Base-by-base conservation (phyloP, 2,329 filamentous ascomycete genomes). In the Fusarium fracticaudum region DNA sequence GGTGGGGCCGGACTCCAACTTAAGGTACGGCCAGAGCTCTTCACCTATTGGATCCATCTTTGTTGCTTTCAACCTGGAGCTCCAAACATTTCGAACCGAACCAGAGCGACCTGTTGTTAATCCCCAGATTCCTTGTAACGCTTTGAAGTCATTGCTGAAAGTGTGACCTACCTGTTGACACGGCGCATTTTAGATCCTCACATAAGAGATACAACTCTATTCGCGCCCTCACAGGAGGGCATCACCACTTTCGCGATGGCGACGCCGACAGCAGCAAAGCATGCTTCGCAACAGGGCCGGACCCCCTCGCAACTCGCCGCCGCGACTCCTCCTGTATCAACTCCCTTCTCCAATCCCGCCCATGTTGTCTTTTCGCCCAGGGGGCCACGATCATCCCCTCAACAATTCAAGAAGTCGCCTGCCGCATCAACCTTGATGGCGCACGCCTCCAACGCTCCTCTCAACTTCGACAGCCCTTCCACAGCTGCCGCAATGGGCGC, bases 311-410 rank as follows among this genome's bases (percentile, higher is more conserved):
- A 89, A 74, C 80, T 87, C 65, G 85, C 87, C 6, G 88, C 84
- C 10, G 89, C 88, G 7, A 92, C 90, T 11, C 91, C 91, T 20
- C 90, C 90, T n/a, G 90, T 91, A 31, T 91, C 90, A 41, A 92
- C 90, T 4, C 90, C 90, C 20, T 92, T 92, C 81, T 91, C 89
- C 65, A 87, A 89, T 43, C 84, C 87, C 48, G 85, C 86, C 4
- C 86, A 88, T 59, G 85, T 86, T n/a, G 89, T 86, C 41, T 89
- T 91, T 78, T 91, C 90, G 5, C 90, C 90, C 8, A 85, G 83
- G 35, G 89, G 86, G 38, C 87, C 85, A 15, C 85, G 86, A 58
- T 91, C 89, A 14, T 92, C 91, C 60, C 91, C 91, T 8, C 90
- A 92, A 79, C 88, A 91, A 64, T 84, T 91, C 45, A 91, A 90